Conservation (phyloP, 129 eudicot species). For the Flaveria brownii region DNA sequence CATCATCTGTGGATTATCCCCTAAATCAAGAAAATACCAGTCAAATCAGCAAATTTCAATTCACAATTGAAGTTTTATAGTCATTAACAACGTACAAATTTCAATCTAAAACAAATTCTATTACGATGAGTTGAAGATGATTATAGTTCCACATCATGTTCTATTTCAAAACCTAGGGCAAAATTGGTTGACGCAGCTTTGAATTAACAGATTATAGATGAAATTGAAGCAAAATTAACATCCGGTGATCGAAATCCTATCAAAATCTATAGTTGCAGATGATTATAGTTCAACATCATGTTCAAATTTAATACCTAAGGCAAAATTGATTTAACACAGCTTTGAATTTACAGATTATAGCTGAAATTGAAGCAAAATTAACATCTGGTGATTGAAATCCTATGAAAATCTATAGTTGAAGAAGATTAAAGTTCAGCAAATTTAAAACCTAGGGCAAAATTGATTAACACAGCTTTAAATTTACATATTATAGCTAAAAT, state of each 20-base stretch:
- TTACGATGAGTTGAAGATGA: too few relatives aligned
- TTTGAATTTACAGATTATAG: neutral
- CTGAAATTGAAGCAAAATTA: neutral
- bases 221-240: neutral
- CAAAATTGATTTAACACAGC: neutral
- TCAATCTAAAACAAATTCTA: neutral
- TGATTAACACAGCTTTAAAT: neutral
- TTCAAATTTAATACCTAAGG: neutral
- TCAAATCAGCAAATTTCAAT: slow-evolving; percentile 14
- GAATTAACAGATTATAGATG: neutral
- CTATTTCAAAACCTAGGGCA: neutral
- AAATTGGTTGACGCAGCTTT: neutral
- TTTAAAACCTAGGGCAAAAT: neutral
- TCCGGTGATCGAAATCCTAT: too few relatives aligned
- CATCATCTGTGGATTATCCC: slow-evolving; percentile 58
- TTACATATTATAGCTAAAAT: neutral
- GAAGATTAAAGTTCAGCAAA: neutral
- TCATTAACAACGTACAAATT: neutral
- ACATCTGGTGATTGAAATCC: neutral
- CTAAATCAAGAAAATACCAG: slow-evolving; percentile 25
- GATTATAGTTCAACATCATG: neutral
- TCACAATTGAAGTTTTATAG: neutral
- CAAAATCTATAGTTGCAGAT: too few relatives aligned
- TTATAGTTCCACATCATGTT: neutral
- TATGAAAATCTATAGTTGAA: too few relatives aligned